Evolutionary conservation across 208 protist genomes (phyloP).

Genomic region (Acanthamoeba castellanii): DNA sequence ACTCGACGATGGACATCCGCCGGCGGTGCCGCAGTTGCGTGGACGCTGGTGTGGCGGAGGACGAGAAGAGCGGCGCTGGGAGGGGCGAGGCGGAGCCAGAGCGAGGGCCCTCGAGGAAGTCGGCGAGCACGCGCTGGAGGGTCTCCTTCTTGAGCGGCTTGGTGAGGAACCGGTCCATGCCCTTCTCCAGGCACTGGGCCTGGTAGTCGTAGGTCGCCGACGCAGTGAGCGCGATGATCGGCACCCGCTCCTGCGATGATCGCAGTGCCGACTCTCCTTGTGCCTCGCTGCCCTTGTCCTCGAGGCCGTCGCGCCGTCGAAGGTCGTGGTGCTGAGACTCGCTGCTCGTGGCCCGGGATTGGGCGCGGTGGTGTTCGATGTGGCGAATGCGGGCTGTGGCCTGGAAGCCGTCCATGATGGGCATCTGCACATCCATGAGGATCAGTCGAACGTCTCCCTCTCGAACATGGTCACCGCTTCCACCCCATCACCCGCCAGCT

Average conservation of each 20-base stretch:
- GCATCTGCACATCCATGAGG: constrained; percentile 62
- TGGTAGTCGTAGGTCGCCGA: background rate
- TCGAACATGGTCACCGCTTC: background rate
- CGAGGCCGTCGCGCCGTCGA: too few species aligned
- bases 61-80: too few species aligned
- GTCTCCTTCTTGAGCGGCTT: constrained; percentile 44
- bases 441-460: background rate
- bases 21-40: too few species aligned
- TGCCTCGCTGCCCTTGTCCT: too few species aligned
- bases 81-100: too few species aligned
- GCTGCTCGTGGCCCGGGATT: too few species aligned
- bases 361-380: background rate
- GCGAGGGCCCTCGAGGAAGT: too few species aligned
- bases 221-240: constrained; percentile 15
- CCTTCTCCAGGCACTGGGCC: constrained; percentile 15
- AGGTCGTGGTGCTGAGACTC: too few species aligned
- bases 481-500: background rate
- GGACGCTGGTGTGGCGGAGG: too few species aligned
- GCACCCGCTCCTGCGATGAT: background rate
- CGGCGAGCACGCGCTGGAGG: background rate
- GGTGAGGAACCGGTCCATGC: constrained; percentile 48
- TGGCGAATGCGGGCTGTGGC: constrained; percentile 2
- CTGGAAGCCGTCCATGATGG: constrained; percentile 67
- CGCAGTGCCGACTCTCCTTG: background rate
- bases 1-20: too few species aligned